Conservation (phyloP, 805 yeast species). For the Yarrowia deformans region DNA sequence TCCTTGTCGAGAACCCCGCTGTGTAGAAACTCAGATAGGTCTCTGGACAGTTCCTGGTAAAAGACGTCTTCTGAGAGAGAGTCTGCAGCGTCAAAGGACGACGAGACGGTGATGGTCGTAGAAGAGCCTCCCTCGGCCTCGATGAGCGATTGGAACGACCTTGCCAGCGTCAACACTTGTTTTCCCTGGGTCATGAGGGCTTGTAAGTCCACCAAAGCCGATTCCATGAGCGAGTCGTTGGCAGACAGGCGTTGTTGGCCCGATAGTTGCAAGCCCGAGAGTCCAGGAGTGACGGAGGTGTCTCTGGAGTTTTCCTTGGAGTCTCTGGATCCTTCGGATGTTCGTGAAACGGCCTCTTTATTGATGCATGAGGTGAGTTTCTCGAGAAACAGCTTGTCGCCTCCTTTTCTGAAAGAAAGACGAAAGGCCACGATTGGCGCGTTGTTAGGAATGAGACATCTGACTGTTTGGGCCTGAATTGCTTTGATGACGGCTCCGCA, state of each 20-base stretch:
- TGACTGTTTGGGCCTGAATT: constrained; percentile 14
- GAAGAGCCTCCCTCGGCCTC: constrained; percentile 36
- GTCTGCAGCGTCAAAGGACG: background rate
- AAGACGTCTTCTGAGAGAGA: constrained; percentile 49
- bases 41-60: constrained; percentile 72
- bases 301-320: constrained; percentile 15
- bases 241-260: constrained; percentile 63
- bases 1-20: constrained; percentile 57
- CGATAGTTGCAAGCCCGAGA: constrained; percentile 69
- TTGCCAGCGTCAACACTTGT: constrained; percentile 67
- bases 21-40: constrained; percentile 73
- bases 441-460: constrained; percentile 9
- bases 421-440: background rate
- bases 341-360: constrained; percentile 8
- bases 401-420: constrained; percentile 32
- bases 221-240: constrained; percentile 66
- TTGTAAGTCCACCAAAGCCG: constrained; percentile 78
- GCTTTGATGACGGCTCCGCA: constrained; percentile 68
- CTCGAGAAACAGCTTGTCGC: constrained; percentile 34
- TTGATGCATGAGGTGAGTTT: constrained; percentile 5
- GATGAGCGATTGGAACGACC: constrained; percentile 47
- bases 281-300: constrained; percentile 55
- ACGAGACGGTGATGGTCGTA: constrained; percentile 2
- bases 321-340: constrained; percentile 9
- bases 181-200: constrained; percentile 79